Percentiles rank a stretch among this genome's conserved stretches.
These are phyloP conservation scores for Stylonectria norvegica DNA, from an alignment of 2,329 filamentous ascomycete species.

Conservation along the genomic window DNA sequence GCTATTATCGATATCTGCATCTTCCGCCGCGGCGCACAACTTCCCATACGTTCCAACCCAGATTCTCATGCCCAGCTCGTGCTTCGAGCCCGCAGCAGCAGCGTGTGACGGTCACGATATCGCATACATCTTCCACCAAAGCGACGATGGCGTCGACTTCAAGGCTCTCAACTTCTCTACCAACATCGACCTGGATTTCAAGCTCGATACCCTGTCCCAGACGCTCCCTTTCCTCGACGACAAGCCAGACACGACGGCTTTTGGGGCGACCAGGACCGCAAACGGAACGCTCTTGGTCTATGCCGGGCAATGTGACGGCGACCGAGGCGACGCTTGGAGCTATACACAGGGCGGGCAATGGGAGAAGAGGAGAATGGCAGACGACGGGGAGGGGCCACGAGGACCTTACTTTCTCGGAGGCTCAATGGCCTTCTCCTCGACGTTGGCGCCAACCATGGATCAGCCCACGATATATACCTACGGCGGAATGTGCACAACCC, in stretches of 20 bases:
- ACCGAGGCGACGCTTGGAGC: slow-evolving; percentile 61
- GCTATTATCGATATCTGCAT: slow-evolving; percentile 2
- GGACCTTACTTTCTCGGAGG: slow-evolving; percentile 51
- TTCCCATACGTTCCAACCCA: slow-evolving; percentile 78
- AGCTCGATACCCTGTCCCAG: slow-evolving; percentile 49
- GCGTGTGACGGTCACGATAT: slow-evolving; percentile 39
- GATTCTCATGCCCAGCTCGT: slow-evolving; percentile 56
- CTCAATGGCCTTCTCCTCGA: slow-evolving; percentile 65
- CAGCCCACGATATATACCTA: slow-evolving; percentile 67
- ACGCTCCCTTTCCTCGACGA: slow-evolving; percentile 61
- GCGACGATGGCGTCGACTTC: slow-evolving; percentile 47
- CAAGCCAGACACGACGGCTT: slow-evolving; percentile 50
- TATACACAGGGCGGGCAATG: slow-evolving; percentile 39
- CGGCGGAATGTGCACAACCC: slow-evolving; percentile 79
- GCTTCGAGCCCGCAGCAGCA: slow-evolving; percentile 39
- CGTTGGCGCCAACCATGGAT: slow-evolving; percentile 50
- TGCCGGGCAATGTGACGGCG: slow-evolving; percentile 65
- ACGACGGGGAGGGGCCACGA: slow-evolving; percentile 21
- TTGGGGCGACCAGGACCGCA: slow-evolving; percentile 63
- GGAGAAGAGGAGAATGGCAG: slow-evolving; percentile 22
- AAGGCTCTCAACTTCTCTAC: slow-evolving; percentile 64
- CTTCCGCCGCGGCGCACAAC: slow-evolving; percentile 36
- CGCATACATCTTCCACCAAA: slow-evolving; percentile 68
- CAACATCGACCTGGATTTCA: slow-evolving; percentile 46
- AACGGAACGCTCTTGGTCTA: slow-evolving; percentile 71